Conservation (phyloP, 768 basidiomycete species). For the Albatrellus ellisii region DNA sequence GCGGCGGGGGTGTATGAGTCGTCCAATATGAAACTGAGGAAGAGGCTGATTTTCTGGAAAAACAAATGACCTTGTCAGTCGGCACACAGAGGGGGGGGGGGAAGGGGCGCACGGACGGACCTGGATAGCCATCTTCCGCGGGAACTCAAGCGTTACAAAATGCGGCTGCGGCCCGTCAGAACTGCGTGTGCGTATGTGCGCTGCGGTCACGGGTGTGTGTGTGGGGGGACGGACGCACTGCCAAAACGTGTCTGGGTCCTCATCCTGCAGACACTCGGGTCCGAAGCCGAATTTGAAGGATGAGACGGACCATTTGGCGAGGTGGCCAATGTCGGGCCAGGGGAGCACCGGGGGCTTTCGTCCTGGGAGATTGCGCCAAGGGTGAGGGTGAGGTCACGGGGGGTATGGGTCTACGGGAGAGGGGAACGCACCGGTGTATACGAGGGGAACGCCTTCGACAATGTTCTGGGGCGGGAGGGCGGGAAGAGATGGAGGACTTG, state of each 20-base stretch:
- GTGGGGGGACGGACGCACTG: constrained; percentile 48
- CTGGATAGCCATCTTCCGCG: constrained; percentile 79
- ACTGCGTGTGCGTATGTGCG: constrained; percentile 23
- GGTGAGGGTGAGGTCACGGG: neutral
- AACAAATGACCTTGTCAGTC: neutral
- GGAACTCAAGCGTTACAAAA: constrained; percentile 89
- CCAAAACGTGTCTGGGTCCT: constrained; percentile 92
- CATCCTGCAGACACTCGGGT: constrained; percentile 80
- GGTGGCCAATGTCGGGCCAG: constrained; percentile 77
- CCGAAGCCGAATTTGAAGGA: constrained; percentile 96
- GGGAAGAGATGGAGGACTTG: neutral
- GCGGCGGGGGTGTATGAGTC: constrained; percentile 97
- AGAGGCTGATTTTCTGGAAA: constrained; percentile 72
- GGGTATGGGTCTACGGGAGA: neutral
- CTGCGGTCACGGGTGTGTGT: neutral
- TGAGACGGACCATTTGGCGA: constrained; percentile 93
- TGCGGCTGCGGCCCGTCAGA: constrained; percentile 97
- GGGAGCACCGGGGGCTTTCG: constrained; percentile 39
- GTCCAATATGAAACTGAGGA: constrained; percentile 69
- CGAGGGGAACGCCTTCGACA: constrained; percentile 25
- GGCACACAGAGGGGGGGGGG: neutral
- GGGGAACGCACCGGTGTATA: constrained; percentile 23
- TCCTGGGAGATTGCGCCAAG: constrained; percentile 9
- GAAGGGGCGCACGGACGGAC: constrained; percentile 31
- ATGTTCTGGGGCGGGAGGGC: neutral